These are phyloP conservation scores for Flaveria robusta DNA, from an alignment of 129 eudicot species.

Conservation along the genomic window DNA sequence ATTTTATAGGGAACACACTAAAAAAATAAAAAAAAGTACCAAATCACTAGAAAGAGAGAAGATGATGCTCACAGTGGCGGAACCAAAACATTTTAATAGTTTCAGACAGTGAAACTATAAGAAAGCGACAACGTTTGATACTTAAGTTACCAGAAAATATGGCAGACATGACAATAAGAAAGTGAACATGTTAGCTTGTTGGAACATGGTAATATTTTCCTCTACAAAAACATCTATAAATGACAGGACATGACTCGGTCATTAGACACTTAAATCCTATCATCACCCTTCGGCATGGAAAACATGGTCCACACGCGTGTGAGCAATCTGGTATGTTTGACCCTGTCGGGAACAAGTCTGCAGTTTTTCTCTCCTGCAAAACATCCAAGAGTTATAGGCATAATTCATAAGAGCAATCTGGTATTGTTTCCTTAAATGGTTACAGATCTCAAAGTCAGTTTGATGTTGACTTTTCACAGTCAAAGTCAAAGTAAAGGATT, in stretches of 20 bases:
- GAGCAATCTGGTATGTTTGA: slow-evolving; percentile 87
- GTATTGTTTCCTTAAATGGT: background rate
- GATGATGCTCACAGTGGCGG: too few species aligned
- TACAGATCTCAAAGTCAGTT: background rate
- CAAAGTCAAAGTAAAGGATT: background rate
- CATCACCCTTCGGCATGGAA: slow-evolving; percentile 85
- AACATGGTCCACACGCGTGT: slow-evolving; percentile 86
- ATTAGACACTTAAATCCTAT: slow-evolving; percentile 62
- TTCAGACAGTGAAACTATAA: background rate
- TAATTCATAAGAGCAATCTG: too few species aligned
- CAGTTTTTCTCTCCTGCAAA: slow-evolving; percentile 40
- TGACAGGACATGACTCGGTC: slow-evolving; percentile 79
- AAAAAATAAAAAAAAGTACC: background rate
- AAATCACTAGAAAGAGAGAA: background rate
- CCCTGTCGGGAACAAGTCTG: slow-evolving; percentile 67
- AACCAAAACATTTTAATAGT: background rate
- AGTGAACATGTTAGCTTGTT: slow-evolving; percentile 38
- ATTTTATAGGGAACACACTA: background rate
- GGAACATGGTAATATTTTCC: slow-evolving; percentile 91
- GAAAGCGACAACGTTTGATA: background rate
- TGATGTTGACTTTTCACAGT: slow-evolving; percentile 9
- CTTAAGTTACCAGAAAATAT: background rate
- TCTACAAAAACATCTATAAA: slow-evolving; percentile 74
- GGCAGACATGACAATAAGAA: background rate
- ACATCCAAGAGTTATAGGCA: background rate